phyloP scores from a whole-genome alignment of 495 filamentous ascomycete genomes.

The Glonium stellatum region DNA sequence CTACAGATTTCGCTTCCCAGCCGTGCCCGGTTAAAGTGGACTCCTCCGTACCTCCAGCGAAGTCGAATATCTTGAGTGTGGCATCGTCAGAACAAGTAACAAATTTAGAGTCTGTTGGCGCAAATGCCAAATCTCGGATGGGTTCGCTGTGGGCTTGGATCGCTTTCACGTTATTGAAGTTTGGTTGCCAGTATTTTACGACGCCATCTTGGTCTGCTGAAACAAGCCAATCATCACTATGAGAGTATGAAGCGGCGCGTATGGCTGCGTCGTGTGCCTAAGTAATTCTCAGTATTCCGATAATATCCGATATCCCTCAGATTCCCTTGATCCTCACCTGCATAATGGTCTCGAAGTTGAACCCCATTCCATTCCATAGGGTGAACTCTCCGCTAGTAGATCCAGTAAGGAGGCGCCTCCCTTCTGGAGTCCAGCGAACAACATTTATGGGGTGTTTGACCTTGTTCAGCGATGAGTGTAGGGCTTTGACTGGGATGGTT shows the following conservation, averaged over 20 bases:
- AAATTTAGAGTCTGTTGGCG: constrained; percentile 89
- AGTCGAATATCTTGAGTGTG: constrained; percentile 91
- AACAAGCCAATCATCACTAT: constrained; percentile 92
- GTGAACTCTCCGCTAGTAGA: constrained; percentile 97
- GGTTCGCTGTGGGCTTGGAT: constrained; percentile 86
- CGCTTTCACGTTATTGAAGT: constrained; percentile 97
- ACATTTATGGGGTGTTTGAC: constrained; percentile 95
- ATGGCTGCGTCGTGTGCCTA: constrained; percentile 90
- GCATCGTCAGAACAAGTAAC: constrained; percentile 93
- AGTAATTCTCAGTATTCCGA: constrained; percentile 10
- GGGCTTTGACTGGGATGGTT: constrained; percentile 77
- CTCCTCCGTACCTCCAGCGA: constrained; percentile 76
- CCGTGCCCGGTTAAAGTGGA: constrained; percentile 78
- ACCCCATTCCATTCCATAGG: constrained; percentile 95
- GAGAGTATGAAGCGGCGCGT: constrained; percentile 78
- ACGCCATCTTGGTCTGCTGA: constrained; percentile 92
- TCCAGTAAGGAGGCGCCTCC: constrained; percentile 80
- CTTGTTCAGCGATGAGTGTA: constrained; percentile 95
- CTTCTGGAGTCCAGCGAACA: constrained; percentile 97
- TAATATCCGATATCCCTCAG: not conserved
- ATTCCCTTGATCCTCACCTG: constrained; percentile 47
- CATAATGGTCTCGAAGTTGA: constrained; percentile 99
- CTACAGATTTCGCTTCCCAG: constrained; percentile 92
- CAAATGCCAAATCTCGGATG: constrained; percentile 85
- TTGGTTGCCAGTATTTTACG: constrained; percentile 98